Percentiles rank a stretch among this genome's conserved stretches.
These are phyloP conservation scores for Stevia rebaudiana DNA, from an alignment of 140 eudicot species.

Conservation along the genomic window DNA sequence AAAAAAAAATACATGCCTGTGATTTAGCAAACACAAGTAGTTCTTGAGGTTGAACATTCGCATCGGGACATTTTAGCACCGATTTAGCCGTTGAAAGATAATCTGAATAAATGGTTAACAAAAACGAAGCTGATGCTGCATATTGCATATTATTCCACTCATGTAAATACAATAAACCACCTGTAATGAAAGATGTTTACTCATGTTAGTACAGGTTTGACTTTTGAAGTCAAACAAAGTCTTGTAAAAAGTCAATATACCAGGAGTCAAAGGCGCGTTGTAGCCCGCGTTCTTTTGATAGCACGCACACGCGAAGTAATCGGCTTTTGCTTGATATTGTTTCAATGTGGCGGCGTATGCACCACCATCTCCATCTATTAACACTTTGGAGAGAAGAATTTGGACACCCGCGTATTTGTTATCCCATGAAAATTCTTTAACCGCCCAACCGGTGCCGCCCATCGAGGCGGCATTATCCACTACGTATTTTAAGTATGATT, in stretches of 20 bases:
- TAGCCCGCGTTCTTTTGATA: conserved; percentile 75
- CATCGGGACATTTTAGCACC: conserved; percentile 59
- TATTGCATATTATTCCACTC: conserved; percentile 90
- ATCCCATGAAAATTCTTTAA: conserved; percentile 85
- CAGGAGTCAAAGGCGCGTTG: conserved; percentile 82
- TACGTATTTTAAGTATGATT: conserved; percentile 60
- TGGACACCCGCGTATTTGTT: conserved; percentile 86
- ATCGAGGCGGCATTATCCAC: conserved; percentile 57
- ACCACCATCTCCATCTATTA: conserved; percentile 64
- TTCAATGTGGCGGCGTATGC: conserved; percentile 53
- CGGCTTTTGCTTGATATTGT: conserved; percentile 81
- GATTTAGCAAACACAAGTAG: conserved; percentile 75
- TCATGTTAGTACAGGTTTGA: conserved; percentile 9
- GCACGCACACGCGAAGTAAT: conserved; percentile 80
- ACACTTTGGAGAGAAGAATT: conserved; percentile 78
- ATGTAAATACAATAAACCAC: conserved; percentile 63
- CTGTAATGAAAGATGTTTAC: conserved; percentile 28
- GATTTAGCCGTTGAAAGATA: conserved; percentile 50
- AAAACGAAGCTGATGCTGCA: conserved; percentile 74
- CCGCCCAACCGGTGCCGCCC: conserved; percentile 95
- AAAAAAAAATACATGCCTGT: conserved; percentile 73
- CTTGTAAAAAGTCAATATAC: conserved; percentile 35
- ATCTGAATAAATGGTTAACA: conserved; percentile 79
- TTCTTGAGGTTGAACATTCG: conserved; percentile 56
- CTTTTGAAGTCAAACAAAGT: neutral